Evolutionary conservation across 164 flowering plant species (phyloP), one percentile per base, ranked within the genome.

Genomic region (Tetracentron sinense): DNA sequence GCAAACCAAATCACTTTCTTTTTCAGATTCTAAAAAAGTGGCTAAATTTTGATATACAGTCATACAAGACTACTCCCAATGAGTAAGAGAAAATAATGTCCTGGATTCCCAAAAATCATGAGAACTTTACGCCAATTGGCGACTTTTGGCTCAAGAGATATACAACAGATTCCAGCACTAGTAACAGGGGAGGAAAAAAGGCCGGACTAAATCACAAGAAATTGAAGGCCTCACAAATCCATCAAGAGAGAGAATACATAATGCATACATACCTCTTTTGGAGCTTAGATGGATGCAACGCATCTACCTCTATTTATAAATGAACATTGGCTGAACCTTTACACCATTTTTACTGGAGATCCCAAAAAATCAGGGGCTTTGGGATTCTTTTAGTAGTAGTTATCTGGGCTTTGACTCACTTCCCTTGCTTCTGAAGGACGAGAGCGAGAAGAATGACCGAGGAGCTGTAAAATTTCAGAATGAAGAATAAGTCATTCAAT

Each of bases 361-460:
- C 29, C 20, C n/a, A 63, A 66, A 48, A 56, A 54, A 25, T 22
- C 55, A 35, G 42, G 15, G 38, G 44, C 53, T 47, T 51, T 46
- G 7, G 46, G 10, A 29, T 27, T 46, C 54, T 58, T 56, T 28
- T 47, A 29, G 48, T 12, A 29, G 42, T 30, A 46, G 55, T 75
- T 69, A 94, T 69, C 97, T 83, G 14, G 79, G 86, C 79, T 89
- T 95, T 15, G 96, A 74, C 42, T 95, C 99, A 42, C 82, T 88
- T 70, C 92, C 96, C 78, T 95, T 94, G 93, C 96, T 91, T 63
- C 96, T 82, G 54, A 95, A 95, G 17, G 90, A 66, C 17, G 97
- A 88, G 44, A 91, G 85, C 3, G 96, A 94, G 79, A 94, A 94
- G 75, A 94, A 94, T 59, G 98, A 94, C 61, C 89, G 74, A 25